A percentile compares a stretch with the other conserved stretches of the same genome.
phyloP scores from a whole-genome alignment of 106 monocot genomes.

The Triglochin maritima region DNA sequence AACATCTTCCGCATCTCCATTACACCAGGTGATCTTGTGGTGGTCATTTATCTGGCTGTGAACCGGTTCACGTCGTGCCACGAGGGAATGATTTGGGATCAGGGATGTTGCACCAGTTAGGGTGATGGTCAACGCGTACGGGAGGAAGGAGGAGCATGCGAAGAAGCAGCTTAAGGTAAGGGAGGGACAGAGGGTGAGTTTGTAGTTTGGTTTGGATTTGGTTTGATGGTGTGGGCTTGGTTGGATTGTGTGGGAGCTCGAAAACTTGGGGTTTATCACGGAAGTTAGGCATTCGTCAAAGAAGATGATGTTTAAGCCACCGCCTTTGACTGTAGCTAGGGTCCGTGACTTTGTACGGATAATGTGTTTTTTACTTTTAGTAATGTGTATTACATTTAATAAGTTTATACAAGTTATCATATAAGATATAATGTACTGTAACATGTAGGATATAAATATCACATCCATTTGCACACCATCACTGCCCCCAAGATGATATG shows the following conservation, averaged over 20 bases:
- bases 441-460: no score
- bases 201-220: background rate
- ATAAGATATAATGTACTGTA: no score
- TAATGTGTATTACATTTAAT: no score
- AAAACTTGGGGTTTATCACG: conserved; percentile 88
- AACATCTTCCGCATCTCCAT: conserved; percentile 83
- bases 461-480: no score
- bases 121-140: conserved; percentile 83
- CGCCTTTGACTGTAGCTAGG: conserved; percentile 70
- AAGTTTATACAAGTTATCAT: no score
- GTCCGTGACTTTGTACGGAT: conserved; percentile 12
- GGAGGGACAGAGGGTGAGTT: no score
- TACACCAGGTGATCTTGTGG: conserved; percentile 61
- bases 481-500: no score
- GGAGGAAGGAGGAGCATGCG: conserved; percentile 81
- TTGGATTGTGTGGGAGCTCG: conserved; percentile 56
- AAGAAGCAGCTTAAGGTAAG: conserved; percentile 73
- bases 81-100: conserved; percentile 95
- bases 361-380: no score
- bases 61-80: conserved; percentile 78
- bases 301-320: conserved; percentile 73
- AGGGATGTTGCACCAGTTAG: conserved; percentile 68
- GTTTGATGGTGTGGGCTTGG: background rate
- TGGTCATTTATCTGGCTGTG: conserved; percentile 70
- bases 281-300: conserved; percentile 78